Evolutionary conservation across 2,329 filamentous ascomycete genomes (phyloP), one percentile per base, ranked within the genome.

Genomic region (Trichothecium sympodiale): DNA sequence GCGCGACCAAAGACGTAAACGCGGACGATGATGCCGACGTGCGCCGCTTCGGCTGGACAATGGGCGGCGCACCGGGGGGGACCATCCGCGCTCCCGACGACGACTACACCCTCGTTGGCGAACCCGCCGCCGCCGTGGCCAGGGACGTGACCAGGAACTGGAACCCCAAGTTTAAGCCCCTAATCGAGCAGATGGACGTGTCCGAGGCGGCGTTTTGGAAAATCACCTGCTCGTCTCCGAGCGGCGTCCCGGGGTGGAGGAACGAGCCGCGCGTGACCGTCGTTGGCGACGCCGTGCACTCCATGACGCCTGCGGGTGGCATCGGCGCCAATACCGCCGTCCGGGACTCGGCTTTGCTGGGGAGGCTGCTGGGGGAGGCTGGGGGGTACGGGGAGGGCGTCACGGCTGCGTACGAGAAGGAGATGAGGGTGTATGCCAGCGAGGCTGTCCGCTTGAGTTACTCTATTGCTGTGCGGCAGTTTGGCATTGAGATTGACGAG

Each of bases 131-230:
- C 0, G 59, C 69, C 4, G 64, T 80, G 2, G 73, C 74, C n/a
- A 71, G 69, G 49, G 47, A 52, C 1, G 51, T 80, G 1, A 68
- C 71, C 0, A 48, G 55, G 13, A 49, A 69, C 25, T 80, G 75
- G 76, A 62, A 77, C 46, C 59, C 67, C 10, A 60, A 65, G 3
- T 53, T 80, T 31, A 66, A 60, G 48, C 63, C 72, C 2, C 52
- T 80, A 0, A 69, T 80, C 39, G 71, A 77, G 5, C 45, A 75
- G 26, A 77, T 78, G 69, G 49, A 57, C 5, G 68, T 66, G 37
- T 42, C 52, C 0, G 71, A 80, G 42, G 69, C 75, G 0, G 74
- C 76, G 0, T 80, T 80, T 43, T 79, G 74, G 72, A 80, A 77
- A 45, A 78, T 80, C 33, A 78, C 74, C 2, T 79, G 72, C 43